A percentile compares a stretch with the other conserved stretches of the same genome.
These are phyloP conservation scores for Apiospora malaysiana DNA, from an alignment of 2,329 filamentous ascomycete species.

Conservation along the genomic window DNA sequence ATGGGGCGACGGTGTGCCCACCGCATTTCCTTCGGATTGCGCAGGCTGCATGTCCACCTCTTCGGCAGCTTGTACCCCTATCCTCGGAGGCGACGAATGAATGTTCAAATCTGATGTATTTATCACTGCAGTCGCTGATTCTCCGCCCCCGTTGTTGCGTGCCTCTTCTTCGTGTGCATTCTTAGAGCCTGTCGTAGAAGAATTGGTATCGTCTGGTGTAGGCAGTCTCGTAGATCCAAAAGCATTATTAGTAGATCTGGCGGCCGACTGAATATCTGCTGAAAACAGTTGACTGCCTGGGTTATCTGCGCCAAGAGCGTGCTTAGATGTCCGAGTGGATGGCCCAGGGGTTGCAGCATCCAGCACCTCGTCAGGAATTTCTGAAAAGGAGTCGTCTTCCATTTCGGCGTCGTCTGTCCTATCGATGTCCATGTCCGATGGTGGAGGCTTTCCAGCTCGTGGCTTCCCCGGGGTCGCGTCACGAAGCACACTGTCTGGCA, in stretches of 20 bases:
- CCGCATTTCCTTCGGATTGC: constrained; percentile 9
- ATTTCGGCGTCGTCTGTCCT: constrained; percentile 35
- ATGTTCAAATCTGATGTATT: constrained; percentile 34
- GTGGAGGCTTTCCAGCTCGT: constrained; percentile 27
- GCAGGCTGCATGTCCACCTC: background rate
- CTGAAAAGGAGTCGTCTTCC: constrained; percentile 64
- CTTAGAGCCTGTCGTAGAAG: constrained; percentile 43
- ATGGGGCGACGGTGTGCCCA: constrained; percentile 16
- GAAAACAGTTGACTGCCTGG: constrained; percentile 7
- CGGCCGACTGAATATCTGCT: constrained; percentile 31
- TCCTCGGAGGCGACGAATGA: constrained; percentile 43
- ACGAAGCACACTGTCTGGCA: constrained; percentile 41
- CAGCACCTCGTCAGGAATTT: constrained; percentile 58
- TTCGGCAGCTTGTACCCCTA: background rate
- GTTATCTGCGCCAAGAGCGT: background rate
- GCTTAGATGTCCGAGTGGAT: constrained; percentile 28
- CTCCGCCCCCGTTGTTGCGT: constrained; percentile 23
- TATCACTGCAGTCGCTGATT: constrained; percentile 23
- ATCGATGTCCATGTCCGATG: constrained; percentile 22
- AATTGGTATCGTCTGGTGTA: constrained; percentile 57
- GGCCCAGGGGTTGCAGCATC: constrained; percentile 54
- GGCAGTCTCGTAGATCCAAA: constrained; percentile 50
- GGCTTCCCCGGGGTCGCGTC: constrained; percentile 39
- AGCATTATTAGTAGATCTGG: constrained; percentile 45
- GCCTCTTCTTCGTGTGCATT: constrained; percentile 33